phyloP scores from a whole-genome alignment of 345 rosid species.

The Eucalyptus rudis region DNA sequence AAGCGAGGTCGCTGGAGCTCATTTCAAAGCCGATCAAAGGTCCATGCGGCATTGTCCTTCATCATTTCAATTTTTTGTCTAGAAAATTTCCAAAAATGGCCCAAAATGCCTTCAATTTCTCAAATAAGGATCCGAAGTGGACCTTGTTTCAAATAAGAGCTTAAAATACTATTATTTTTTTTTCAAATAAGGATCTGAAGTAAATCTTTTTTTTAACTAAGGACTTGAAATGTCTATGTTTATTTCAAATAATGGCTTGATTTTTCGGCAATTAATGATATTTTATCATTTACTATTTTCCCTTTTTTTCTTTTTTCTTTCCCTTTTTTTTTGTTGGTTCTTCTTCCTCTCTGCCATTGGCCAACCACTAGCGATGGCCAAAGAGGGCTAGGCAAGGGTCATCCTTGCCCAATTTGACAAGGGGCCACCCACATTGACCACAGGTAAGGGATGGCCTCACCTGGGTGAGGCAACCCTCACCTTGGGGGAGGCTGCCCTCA shows the following conservation, averaged over 20 bases:
- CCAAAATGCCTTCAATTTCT: accelerated
- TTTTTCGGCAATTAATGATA: accelerated
- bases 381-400: accelerated
- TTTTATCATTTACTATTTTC: no score
- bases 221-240: no score
- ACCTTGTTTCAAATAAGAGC: no score
- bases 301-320: no score
- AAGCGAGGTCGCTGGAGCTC: no score
- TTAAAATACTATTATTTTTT: accelerated
- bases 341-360: accelerated
- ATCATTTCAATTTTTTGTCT: no score
- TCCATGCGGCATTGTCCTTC: accelerated
- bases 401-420: no score
- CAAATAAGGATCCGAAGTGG: accelerated
- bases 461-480: accelerated
- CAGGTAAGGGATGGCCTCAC: accelerated
- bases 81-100: no score
- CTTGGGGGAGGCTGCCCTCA: no score
- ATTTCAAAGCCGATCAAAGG: no score
- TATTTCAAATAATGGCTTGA: no score
- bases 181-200: accelerated
- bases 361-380: accelerated
- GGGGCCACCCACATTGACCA: accelerated
- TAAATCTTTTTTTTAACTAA: no score
- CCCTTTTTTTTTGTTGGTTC: accelerated